These are phyloP conservation scores for Colletotrichum sp. DNA, from an alignment of 2,329 filamentous ascomycete genomes.

Conservation along the genomic window DNA sequence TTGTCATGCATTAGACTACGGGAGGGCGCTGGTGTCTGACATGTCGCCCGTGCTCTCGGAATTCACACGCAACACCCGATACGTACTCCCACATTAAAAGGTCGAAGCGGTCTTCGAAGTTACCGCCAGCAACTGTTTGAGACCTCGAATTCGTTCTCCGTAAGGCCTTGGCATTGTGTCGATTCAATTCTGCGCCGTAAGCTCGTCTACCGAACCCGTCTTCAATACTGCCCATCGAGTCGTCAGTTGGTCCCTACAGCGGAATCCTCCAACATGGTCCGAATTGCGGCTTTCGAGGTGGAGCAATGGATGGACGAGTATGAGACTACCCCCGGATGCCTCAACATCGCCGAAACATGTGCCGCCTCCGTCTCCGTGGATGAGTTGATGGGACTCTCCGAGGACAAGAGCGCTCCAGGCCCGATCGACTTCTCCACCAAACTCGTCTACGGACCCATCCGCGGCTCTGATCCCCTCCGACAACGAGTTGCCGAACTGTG, in stretches of 20 bases:
- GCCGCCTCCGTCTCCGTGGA: constrained; percentile 75
- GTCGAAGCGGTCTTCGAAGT: constrained; percentile 1
- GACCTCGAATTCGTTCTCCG: background rate
- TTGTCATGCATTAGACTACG: constrained; percentile 2
- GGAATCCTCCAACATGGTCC: constrained; percentile 33
- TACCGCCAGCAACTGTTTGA: constrained; percentile 1
- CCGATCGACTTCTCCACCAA: constrained; percentile 54
- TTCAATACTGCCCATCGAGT: background rate
- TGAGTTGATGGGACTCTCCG: constrained; percentile 64
- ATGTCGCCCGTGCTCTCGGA: background rate
- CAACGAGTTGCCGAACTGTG: constrained; percentile 69
- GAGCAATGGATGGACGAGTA: constrained; percentile 74
- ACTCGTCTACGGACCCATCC: constrained; percentile 76
- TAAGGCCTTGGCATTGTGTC: constrained; percentile 12
- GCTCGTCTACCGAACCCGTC: background rate
- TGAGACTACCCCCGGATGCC: constrained; percentile 56
- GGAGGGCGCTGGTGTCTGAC: background rate
- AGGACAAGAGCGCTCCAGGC: constrained; percentile 48
- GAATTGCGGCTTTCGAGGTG: constrained; percentile 59
- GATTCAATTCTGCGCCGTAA: background rate
- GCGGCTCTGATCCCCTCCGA: constrained; percentile 68
- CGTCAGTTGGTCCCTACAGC: background rate
- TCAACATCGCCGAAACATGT: constrained; percentile 83
- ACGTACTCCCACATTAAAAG: background rate
- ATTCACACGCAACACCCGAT: background rate